These are phyloP conservation scores for Mortierella alpina DNA, from an alignment of 192 early-diverging fungal genomes.

Conservation along the genomic window DNA sequence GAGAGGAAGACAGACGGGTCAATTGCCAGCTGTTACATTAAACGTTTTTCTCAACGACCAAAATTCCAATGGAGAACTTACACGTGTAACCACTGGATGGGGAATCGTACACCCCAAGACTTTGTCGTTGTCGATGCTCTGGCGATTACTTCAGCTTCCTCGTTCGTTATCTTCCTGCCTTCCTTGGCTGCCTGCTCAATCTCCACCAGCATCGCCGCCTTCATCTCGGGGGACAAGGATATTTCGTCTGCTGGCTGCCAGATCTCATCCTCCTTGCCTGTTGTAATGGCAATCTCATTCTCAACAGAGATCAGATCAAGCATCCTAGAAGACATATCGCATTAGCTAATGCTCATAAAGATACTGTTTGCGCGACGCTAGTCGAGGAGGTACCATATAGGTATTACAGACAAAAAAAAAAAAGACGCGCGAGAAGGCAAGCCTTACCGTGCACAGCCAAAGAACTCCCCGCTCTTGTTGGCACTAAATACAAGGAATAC, in stretches of 20 bases:
- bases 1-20: too few relatives aligned
- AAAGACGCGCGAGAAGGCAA: not conserved
- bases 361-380: not conserved
- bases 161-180: slow-evolving; percentile 37
- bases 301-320: slow-evolving; percentile 42
- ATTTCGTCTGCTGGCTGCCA: slow-evolving; percentile 40
- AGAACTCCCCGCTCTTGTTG: slow-evolving; percentile 66
- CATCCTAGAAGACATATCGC: slow-evolving; percentile 45
- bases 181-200: slow-evolving; percentile 42
- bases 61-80: slow-evolving; percentile 16
- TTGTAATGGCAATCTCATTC: slow-evolving; percentile 27
- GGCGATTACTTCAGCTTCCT: slow-evolving; percentile 50
- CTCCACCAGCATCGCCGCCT: slow-evolving; percentile 40
- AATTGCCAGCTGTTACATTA: not conserved
- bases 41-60: not conserved
- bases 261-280: slow-evolving; percentile 31
- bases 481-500: slow-evolving; percentile 64
- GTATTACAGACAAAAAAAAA: not conserved
- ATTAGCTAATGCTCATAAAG: not conserved
- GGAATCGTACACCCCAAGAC: slow-evolving; percentile 59
- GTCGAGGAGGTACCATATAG: not conserved
- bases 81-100: slow-evolving; percentile 62
- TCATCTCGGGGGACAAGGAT: slow-evolving; percentile 40
- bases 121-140: slow-evolving; percentile 53
- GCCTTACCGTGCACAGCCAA: slow-evolving; percentile 58